Conservation (phyloP, 345 rosid species). For the Eutrema yunnanense region DNA sequence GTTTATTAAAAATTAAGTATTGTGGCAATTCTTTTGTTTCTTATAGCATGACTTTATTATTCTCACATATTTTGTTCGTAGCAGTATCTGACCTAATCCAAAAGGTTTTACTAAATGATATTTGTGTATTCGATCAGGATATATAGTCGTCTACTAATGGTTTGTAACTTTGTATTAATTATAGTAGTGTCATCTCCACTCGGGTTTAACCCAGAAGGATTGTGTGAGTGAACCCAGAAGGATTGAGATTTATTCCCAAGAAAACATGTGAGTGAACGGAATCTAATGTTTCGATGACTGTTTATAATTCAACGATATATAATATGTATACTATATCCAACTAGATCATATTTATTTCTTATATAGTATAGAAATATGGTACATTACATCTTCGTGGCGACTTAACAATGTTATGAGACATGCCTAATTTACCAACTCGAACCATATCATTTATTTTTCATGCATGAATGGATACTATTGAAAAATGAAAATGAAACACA, state of each 20-base stretch:
- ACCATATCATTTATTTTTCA: background rate
- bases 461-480: background rate
- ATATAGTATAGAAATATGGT: background rate
- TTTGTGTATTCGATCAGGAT: background rate
- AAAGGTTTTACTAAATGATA: background rate
- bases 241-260: background rate
- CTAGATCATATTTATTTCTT: background rate
- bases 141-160: background rate
- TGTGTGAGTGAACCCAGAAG: background rate
- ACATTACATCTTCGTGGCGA: slow-evolving; percentile 4
- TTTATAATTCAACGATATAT: slow-evolving; percentile 6
- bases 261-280: slow-evolving; percentile 18
- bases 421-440: slow-evolving; percentile 19
- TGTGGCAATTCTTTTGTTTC: no score
- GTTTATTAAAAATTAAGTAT: no score
- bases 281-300: slow-evolving; percentile 12
- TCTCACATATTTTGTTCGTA: background rate
- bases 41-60: background rate
- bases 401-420: slow-evolving; percentile 18
- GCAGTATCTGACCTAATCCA: background rate
- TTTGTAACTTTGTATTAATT: no score
- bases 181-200: no score
- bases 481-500: background rate
- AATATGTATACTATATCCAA: background rate
- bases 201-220: background rate